Base-by-base conservation (phyloP, 768 basidiomycete genomes). In the Dentipellis fragilis region DNA sequence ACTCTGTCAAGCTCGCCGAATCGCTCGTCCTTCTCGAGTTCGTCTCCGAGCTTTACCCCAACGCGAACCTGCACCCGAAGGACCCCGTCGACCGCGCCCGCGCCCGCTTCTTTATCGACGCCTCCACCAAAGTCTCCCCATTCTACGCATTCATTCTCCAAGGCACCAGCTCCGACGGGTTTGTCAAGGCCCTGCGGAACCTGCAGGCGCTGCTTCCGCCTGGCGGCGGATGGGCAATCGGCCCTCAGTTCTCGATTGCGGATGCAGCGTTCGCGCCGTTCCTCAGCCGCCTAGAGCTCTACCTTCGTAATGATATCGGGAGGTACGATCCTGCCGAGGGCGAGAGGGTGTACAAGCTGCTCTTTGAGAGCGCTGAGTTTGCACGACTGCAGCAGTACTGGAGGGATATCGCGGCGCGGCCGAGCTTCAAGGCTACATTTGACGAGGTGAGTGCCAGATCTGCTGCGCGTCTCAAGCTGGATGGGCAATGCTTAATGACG, bases 21-120 rank as follows among this genome's bases (percentile, higher is more conserved):
- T 75, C 72, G 14, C 79, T 82, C 14, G 78, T 85, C 66, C 81
- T 84, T 68, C 73, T 78, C 62, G 80, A 84, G 63, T 81, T 87
- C 68, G 65, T 87, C 56, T 80, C 81, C 10, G 84, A 85, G 64
- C 68, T 84, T 53, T 78, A 72, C 65, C 76, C 78, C 1, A 64
- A 72, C 37, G 71, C 76, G 34, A 53, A 61, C 36, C 69, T 85
- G 39, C 72, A 82, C 10, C 84, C 85, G 3, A 64, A 68, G 8
- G 79, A 83, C 63, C 80, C 80, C 0, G 73, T 85, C 38, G 60
- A 63, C 7, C 78, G 82, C 38, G 84, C 86, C 38, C 71, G 76
- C 54, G 78, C 73, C 8, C 80, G 84, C 21, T 80, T 85, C 67
- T 83, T 85, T 69, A 75, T 81, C 54, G 67, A 71, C 1, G 68